Conservation (phyloP, 352 stramenopile genomes). For the Phytophthora nicotianae region DNA sequence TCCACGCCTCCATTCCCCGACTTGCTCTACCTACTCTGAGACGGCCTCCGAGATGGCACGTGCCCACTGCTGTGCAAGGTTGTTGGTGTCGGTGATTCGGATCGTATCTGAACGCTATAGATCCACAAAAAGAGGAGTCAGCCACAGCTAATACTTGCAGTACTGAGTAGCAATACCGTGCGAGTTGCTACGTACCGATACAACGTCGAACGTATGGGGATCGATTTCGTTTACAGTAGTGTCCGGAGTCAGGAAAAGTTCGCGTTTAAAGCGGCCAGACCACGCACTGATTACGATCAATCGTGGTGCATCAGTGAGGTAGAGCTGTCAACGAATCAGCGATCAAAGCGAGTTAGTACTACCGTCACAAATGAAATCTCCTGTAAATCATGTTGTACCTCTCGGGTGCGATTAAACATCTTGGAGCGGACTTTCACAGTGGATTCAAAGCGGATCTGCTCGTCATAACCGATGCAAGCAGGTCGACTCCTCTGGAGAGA, state of each 20-base stretch:
- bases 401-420: constrained; percentile 78
- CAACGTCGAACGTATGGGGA: constrained; percentile 78
- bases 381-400: constrained; percentile 42
- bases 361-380: background rate
- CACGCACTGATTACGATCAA: constrained; percentile 73
- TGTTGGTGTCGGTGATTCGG: constrained; percentile 62
- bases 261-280: constrained; percentile 75
- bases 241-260: constrained; percentile 63
- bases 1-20: background rate
- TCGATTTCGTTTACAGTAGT: constrained; percentile 76
- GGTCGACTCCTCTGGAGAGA: constrained; percentile 57
- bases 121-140: constrained; percentile 9
- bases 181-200: constrained; percentile 59
- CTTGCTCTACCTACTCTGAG: constrained; percentile 30
- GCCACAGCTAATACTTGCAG: background rate
- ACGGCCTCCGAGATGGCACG: constrained; percentile 47
- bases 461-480: constrained; percentile 67
- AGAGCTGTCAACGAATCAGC: constrained; percentile 39
- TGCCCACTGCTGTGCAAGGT: constrained; percentile 68
- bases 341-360: constrained; percentile 7
- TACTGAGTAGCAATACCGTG: too few species aligned
- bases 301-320: constrained; percentile 73
- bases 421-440: constrained; percentile 81
- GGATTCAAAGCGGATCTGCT: constrained; percentile 71
- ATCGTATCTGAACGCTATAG: constrained; percentile 62